A percentile compares a stretch with the other conserved stretches of the same genome.
Evolutionary conservation across 805 yeast genomes (phyloP).

Genomic region (Brettanomyces anomalus): DNA sequence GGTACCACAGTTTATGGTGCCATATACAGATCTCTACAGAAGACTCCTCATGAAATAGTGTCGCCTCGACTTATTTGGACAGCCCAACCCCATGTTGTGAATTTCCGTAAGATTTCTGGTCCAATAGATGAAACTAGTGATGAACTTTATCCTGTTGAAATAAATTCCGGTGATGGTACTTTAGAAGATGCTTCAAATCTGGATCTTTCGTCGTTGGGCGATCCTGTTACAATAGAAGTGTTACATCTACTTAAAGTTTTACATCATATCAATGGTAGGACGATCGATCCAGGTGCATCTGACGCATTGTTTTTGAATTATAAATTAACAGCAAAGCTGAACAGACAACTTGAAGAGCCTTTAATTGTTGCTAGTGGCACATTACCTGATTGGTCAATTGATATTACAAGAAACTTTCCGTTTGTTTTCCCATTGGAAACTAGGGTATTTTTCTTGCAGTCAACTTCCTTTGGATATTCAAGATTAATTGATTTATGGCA

Average conservation of each 20-base stretch:
- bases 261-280: slow-evolving; percentile 28
- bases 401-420: slow-evolving; percentile 64
- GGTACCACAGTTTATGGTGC: slow-evolving; percentile 76
- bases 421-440: slow-evolving; percentile 81
- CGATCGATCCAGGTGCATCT: slow-evolving; percentile 19
- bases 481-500: slow-evolving; percentile 77
- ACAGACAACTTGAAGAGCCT: slow-evolving; percentile 84
- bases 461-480: slow-evolving; percentile 87
- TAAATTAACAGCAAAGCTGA: slow-evolving; percentile 77
- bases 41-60: slow-evolving; percentile 28
- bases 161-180: slow-evolving; percentile 13
- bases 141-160: slow-evolving; percentile 24
- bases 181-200: neutral
- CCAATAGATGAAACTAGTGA: slow-evolving; percentile 19
- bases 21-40: slow-evolving; percentile 41
- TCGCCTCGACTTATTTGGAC: slow-evolving; percentile 51
- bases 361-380: slow-evolving; percentile 79
- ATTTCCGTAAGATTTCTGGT: slow-evolving; percentile 33
- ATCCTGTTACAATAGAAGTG: slow-evolving; percentile 29
- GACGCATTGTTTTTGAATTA: slow-evolving; percentile 51
- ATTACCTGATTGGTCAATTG: slow-evolving; percentile 77
- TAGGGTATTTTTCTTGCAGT: slow-evolving; percentile 66
- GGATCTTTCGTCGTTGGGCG: slow-evolving; percentile 20
- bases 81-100: slow-evolving; percentile 40
- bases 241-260: slow-evolving; percentile 41